These are phyloP conservation scores for Alternaria triticimaculans DNA, from an alignment of 2,329 filamentous ascomycete species.

Conservation along the genomic window DNA sequence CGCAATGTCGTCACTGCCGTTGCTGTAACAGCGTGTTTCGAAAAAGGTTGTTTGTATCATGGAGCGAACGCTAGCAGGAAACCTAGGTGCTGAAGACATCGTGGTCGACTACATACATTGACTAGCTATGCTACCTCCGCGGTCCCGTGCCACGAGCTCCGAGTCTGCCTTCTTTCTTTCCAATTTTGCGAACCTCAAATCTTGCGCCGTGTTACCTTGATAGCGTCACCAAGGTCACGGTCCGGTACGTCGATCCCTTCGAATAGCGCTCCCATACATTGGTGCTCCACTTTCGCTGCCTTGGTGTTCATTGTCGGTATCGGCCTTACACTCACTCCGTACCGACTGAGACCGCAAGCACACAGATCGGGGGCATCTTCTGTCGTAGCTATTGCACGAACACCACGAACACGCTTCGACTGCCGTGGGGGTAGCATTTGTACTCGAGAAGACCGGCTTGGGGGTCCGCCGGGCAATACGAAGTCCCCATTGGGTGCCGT, in stretches of 20 bases:
- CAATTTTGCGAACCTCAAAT: background rate
- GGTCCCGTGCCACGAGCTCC: background rate
- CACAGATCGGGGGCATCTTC: background rate
- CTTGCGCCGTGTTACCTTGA: background rate
- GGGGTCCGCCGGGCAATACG: background rate
- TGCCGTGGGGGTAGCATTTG: background rate
- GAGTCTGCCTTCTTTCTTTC: background rate
- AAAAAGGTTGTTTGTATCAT: background rate
- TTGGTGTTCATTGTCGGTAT: constrained; percentile 1
- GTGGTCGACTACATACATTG: background rate
- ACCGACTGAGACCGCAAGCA: background rate
- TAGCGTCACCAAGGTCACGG: background rate
- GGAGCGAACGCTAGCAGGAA: background rate
- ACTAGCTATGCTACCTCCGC: background rate
- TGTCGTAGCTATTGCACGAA: background rate
- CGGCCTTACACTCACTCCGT: background rate
- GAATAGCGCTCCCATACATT: background rate
- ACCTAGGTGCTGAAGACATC: background rate
- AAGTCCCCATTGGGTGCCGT: background rate
- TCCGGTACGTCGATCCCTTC: background rate
- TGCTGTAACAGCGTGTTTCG: background rate
- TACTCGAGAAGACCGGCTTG: background rate
- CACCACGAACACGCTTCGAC: background rate
- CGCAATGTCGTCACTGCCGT: background rate
- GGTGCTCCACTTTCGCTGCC: background rate